phyloP scores from a whole-genome alignment of 441 rosid species.

The Hypseocharis bilobata region DNA sequence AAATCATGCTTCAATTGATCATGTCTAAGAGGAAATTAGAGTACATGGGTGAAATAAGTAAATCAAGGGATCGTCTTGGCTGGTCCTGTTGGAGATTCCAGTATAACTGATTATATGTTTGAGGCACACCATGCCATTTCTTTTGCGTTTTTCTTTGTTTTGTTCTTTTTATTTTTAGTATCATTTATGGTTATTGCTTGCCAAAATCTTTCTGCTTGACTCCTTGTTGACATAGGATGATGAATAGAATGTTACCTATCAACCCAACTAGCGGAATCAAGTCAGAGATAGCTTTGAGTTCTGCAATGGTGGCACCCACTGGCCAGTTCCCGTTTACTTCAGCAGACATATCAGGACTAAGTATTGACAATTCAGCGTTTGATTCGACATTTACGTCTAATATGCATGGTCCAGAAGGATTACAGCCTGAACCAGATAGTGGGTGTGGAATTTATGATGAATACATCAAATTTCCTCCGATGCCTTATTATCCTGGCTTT shows the following conservation, averaged over 20 bases:
- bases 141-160: not conserved
- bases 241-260: slow-evolving; percentile 11
- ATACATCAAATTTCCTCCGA: not conserved
- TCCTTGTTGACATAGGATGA: slow-evolving; percentile 18
- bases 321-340: slow-evolving; percentile 26
- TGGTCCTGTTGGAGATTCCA: too few species aligned
- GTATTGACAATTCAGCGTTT: slow-evolving; percentile 19
- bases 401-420: slow-evolving; percentile 16
- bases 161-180: not conserved
- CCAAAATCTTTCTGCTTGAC: not conserved
- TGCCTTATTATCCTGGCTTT: not conserved
- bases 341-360: slow-evolving; percentile 17
- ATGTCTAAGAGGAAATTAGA: not conserved
- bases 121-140: not conserved
- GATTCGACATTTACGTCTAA: slow-evolving; percentile 22
- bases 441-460: slow-evolving; percentile 17
- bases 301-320: slow-evolving; percentile 20
- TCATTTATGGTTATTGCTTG: not conserved
- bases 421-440: slow-evolving; percentile 17
- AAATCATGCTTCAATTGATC: not conserved
- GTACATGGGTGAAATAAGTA: too few species aligned
- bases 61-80: too few species aligned
- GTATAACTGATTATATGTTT: too few species aligned
- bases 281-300: slow-evolving; percentile 26
- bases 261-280: slow-evolving; percentile 16